These are phyloP conservation scores for Penicillium ucsense DNA, from an alignment of 495 filamentous ascomycete genomes.

Conservation along the genomic window DNA sequence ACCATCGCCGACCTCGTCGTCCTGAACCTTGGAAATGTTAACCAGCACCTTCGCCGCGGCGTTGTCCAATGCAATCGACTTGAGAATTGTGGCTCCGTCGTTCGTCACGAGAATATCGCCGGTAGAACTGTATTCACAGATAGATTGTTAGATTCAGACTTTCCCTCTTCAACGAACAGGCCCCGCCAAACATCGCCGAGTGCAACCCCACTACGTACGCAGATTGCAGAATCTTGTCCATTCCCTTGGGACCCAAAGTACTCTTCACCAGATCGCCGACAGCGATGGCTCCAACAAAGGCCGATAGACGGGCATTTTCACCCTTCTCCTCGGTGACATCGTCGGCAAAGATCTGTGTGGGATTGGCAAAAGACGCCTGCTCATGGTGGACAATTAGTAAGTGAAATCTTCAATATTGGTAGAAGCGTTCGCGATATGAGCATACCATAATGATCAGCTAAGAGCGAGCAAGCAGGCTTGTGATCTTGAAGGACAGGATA, in stretches of 20 bases:
- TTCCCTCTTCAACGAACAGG: no score
- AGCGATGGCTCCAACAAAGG: constrained; percentile 95
- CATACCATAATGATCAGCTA: constrained; percentile 29
- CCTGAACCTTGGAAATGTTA: constrained; percentile 98
- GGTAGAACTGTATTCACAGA: constrained; percentile 55
- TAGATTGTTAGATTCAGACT: no score
- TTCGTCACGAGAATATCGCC: constrained; percentile 97
- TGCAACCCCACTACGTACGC: constrained; percentile 49
- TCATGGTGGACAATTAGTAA: constrained; percentile 1
- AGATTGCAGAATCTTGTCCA: constrained; percentile 99
- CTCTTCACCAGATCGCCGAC: constrained; percentile 96
- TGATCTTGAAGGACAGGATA: constrained; percentile 13
- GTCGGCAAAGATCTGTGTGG: constrained; percentile 97
- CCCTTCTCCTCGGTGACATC: constrained; percentile 97
- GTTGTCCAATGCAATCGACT: constrained; percentile 98
- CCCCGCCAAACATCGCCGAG: no score
- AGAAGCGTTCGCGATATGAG: neutral
- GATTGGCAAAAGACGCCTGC: constrained; percentile 56
- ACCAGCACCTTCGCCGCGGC: constrained; percentile 90
- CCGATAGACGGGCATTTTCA: constrained; percentile 95
- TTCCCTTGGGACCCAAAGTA: constrained; percentile 93
- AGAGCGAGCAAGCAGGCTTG: constrained; percentile 14
- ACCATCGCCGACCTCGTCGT: constrained; percentile 96
- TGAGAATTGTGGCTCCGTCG: constrained; percentile 95
- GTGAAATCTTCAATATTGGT: neutral